These are phyloP conservation scores for Dothistroma septosporum DNA, from an alignment of 2,329 filamentous ascomycete genomes.

Conservation along the genomic window DNA sequence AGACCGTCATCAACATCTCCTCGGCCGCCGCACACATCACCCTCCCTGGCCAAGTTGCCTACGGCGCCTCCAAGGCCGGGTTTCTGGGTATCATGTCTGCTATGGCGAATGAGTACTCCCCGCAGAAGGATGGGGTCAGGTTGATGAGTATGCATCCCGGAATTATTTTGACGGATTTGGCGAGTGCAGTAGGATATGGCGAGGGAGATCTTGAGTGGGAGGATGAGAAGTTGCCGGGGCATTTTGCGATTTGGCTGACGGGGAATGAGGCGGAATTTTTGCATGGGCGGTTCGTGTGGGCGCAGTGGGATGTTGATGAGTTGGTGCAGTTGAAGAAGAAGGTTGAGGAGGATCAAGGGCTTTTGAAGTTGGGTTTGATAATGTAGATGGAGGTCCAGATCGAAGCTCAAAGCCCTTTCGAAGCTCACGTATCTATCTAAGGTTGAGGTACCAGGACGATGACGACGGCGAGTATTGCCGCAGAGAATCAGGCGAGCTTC, in stretches of 20 bases:
- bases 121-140: background rate
- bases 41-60: conserved; percentile 9
- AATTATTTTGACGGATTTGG: conserved; percentile 5
- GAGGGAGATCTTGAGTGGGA: conserved; percentile 16
- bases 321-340: conserved; percentile 15
- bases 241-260: conserved; percentile 39
- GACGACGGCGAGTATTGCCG: no score
- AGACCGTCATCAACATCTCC: conserved; percentile 35
- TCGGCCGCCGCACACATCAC: conserved; percentile 36
- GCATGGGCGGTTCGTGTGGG: conserved; percentile 34
- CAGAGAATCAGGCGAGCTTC: no score
- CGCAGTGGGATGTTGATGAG: conserved; percentile 27
- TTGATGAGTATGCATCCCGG: conserved; percentile 18
- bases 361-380: conserved; percentile 22
- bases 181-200: background rate
- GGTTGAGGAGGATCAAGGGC: conserved; percentile 15
- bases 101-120: conserved; percentile 1
- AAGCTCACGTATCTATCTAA: no score
- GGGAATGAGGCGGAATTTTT: conserved; percentile 39
- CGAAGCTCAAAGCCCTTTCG: no score
- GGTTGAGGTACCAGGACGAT: no score
- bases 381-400: background rate
- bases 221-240: conserved; percentile 23
- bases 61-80: conserved; percentile 16
- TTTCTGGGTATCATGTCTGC: conserved; percentile 11